These are phyloP conservation scores for Chamaenerion angustifolium DNA, from an alignment of 345 rosid species.

Conservation along the genomic window DNA sequence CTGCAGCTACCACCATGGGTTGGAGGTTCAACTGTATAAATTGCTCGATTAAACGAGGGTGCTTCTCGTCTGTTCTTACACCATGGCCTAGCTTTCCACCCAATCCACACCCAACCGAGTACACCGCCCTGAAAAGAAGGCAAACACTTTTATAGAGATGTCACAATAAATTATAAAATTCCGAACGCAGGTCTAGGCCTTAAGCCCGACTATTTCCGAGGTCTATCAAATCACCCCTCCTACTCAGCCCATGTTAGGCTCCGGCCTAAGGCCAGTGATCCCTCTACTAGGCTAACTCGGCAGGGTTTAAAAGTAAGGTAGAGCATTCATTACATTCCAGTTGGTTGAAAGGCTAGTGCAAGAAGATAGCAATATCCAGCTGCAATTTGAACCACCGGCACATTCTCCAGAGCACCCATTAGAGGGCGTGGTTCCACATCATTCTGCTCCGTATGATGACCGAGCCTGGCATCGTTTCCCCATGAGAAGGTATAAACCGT, in stretches of 20 bases:
- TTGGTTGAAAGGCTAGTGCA: conserved; percentile 79
- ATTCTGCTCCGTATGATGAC: conserved; percentile 66
- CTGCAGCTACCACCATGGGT: conserved; percentile 83
- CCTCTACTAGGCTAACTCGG: no score
- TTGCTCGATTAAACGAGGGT: conserved; percentile 80
- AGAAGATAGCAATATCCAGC: conserved; percentile 96
- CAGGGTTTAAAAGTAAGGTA: neutral
- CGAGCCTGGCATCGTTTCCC: conserved; percentile 69
- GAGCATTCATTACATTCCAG: conserved; percentile 61
- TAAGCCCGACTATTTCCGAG: no score
- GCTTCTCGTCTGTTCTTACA: conserved; percentile 52
- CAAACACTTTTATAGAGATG: neutral
- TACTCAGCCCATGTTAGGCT: no score
- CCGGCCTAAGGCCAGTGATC: no score
- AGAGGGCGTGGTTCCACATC: conserved; percentile 71
- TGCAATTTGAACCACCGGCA: conserved; percentile 77
- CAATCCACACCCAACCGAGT: conserved; percentile 96
- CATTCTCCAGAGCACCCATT: conserved; percentile 77
- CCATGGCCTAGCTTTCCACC: conserved; percentile 99
- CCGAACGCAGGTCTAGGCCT: no score
- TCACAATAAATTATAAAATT: neutral
- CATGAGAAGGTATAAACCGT: conserved; percentile 87
- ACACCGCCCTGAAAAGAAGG: conserved; percentile 53
- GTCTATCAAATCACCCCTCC: no score
- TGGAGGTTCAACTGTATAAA: conserved; percentile 59